Evolutionary conservation across 352 stramenopile species (phyloP), one percentile per base, ranked within the genome.

Genomic region (Bremia lactucae): DNA sequence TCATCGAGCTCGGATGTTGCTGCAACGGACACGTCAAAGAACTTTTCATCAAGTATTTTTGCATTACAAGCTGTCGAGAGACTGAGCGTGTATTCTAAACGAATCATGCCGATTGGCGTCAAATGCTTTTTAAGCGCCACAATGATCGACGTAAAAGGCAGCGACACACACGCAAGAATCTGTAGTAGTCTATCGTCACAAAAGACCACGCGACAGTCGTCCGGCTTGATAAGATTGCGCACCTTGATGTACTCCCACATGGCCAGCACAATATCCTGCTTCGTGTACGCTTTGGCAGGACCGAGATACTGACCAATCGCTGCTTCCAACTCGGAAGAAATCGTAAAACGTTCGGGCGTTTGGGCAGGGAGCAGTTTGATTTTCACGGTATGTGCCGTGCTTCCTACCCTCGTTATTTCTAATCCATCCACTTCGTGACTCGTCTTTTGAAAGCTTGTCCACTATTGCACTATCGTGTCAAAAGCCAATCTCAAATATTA

Each of bases 221-320:
- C 75, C n/a, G 74, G 65, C 43, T 88, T 86, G 58, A 88, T 86
- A 21, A 86, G 60, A 37, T 86, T 79, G 20, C 52, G 55, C 33
- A 61, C 52, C 46, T 88, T 86, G 52, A 86, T 80, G 57, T 86
- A 88, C 48, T 83, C 63, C 75, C 75, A 88, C 40, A 63, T 68
- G 8, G 68, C 75, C 63, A 88, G 60, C 38, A 88, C 49, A 28
- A 88, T 82, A 52, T 78, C 66, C 23, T 75, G 66, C 55, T 86
- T 88, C 24, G 60, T 80, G 45, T 66, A 73, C 13, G 75, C 60
- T 35, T 64, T 65, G n/a, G 68, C 54, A 6, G 55, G 34, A 6
- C 59, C 55, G 11, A 83, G 21, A 24, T 68, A 77, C n/a, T 59
- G 43, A 3, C 57, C 49, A 10, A 83, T 70, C 9, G 57, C 55